Evolutionary conservation across 177 flowering plant species (phyloP), one percentile per base, ranked within the genome.

Genomic region (Vitis hybrid): DNA sequence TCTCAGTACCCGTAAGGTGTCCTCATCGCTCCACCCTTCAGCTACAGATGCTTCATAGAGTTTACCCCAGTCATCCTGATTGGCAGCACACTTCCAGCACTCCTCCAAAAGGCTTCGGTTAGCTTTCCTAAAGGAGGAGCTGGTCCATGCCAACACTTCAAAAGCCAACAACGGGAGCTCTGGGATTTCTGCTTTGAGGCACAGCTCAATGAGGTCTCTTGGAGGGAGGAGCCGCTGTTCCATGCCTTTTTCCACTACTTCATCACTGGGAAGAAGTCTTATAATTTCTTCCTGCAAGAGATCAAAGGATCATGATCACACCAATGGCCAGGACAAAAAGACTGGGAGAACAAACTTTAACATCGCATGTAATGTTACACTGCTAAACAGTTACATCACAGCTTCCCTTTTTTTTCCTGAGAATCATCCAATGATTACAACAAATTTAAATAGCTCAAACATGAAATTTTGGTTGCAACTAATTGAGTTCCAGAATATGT

Each of bases 131-230:
- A 91, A 93, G 19, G 97, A 86, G 64, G 90, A 80, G 66, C 90
- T 88, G 20, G 99, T 93, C 93, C 95, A 93, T 16, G 97, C 94
- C 83, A 93, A 93, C 22, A 93, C 82, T 61, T 92, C 97, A 74
- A 96, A 92, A 18, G 91, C 88, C 64, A 59, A 80, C 80, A 92
- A 71, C 7, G 85, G 74, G 2, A 88, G 93, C 75, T 83, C 86
- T 59, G 82, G 80, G 48, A 63, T 77, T 48, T 77, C 79, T 54
- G 79, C 76, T 61, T 80, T 75, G 18, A 96, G 83, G 81, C 98
- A 96, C 64, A 88, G 69, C 67, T 82, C 79, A 18, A 93, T 87
- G 19, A 95, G 83, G 60, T 89, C 92, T 61, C 78, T 78, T 0
- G 97, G 97, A 64, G 81, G 83, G 12, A 91, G 84, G 49, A 91